Conservation (phyloP, 139 green algal genomes). For the Closterium sp. region DNA sequence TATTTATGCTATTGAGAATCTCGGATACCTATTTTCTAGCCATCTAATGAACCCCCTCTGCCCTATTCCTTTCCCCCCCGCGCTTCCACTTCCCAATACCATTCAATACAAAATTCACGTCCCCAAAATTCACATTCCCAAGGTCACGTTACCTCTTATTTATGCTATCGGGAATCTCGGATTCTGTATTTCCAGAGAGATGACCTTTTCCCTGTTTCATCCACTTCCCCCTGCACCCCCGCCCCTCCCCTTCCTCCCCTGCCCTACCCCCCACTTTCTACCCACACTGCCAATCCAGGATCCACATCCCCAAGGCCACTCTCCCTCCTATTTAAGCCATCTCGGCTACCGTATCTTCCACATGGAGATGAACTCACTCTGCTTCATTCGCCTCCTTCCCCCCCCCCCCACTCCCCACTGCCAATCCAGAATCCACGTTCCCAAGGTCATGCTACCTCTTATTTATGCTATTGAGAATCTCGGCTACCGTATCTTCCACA, state of each 20-base stretch:
- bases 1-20: too few species aligned
- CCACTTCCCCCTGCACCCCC: too few species aligned
- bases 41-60: neutral
- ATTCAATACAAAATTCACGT: neutral
- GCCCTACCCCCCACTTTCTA: too few species aligned
- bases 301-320: too few species aligned
- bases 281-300: too few species aligned
- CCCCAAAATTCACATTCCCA: too few species aligned
- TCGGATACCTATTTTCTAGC: too few species aligned
- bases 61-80: neutral
- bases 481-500: conserved; percentile 31
- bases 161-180: conserved; percentile 13
- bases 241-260: too few species aligned
- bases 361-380: neutral
- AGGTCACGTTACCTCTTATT: neutral
- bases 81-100: neutral
- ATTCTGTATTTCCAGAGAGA: conserved; percentile 34
- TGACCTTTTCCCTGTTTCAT: too few species aligned
- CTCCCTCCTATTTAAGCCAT: too few species aligned
- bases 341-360: too few species aligned
- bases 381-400: neutral
- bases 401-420: neutral
- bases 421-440: neutral
- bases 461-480: conserved; percentile 20
- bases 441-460: neutral